Base-by-base conservation (phyloP, 2,329 filamentous ascomycete species). In the Plectosphaerella cucumerina region DNA sequence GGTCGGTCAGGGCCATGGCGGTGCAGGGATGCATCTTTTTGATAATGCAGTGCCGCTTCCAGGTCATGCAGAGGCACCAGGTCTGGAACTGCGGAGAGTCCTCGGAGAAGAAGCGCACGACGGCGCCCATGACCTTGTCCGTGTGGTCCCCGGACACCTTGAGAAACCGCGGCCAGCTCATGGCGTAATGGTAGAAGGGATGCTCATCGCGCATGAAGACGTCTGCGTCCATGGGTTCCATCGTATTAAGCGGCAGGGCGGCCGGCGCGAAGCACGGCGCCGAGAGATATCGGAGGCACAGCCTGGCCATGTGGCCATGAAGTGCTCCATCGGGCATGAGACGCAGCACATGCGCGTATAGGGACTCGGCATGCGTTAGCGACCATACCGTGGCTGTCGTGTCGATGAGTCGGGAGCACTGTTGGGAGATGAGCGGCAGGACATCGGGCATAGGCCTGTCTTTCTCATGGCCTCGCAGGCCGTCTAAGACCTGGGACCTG, bases 211-310 rank as follows among this genome's bases (percentile, higher is more conserved):
- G 48, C 49, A 21, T 46, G 50, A 11, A 55, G 50, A 1, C 11
- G 17, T 33, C 17, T 12, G 20, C 17, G 8, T 18, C 48, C 23
- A n/a, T n/a, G n/a, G n/a, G n/a, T n/a, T n/a, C 26, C 21, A 9
- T 47, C 18, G 15, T 20, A 21, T 17, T 26, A 35, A 10, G 33
- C 1, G 5, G 42, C 17, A 12, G 26, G 12, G n/a, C 44, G 11
- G 26, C 26, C 9, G 20, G 14, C 2, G 2, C 20, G 21, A 56
- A 55, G 3, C 18, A 9, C 4, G 47, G 20, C 9, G 44, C 42
- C 9, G 45, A 53, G 4, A 61, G 54, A 46, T 61, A 61, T 35
- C 52, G 53, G 6, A 61, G 37, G 42, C 58, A 61, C 2, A 58
- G 17, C 15, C 52, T 53, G 3, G 50, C 54, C 53, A 61, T 57